These are phyloP conservation scores for Jasminum sambac DNA, from an alignment of 257 asterid genomes.

Conservation along the genomic window DNA sequence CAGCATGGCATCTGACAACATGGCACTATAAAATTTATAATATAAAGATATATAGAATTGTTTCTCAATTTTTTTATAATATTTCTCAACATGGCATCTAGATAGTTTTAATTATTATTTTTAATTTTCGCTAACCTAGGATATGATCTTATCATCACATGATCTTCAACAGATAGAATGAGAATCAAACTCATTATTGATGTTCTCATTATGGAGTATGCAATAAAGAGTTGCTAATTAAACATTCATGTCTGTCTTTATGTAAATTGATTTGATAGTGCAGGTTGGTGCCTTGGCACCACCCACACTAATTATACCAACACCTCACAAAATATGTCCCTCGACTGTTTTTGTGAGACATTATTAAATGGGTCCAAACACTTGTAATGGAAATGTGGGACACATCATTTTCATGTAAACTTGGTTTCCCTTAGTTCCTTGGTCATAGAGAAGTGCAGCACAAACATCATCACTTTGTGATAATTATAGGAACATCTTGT, in stretches of 20 bases:
- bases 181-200: slow-evolving; percentile 25
- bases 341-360: not conserved
- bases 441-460: not conserved
- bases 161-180: slow-evolving; percentile 7
- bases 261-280: slow-evolving; percentile 6
- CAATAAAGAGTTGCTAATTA: slow-evolving; percentile 15
- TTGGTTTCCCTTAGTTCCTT: not conserved
- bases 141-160: slow-evolving; percentile 1
- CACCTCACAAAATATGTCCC: slow-evolving; percentile 8
- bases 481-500: not conserved
- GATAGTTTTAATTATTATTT: no score
- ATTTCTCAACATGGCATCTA: no score
- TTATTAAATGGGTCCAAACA: slow-evolving; percentile 7
- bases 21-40: no score
- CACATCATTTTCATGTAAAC: slow-evolving; percentile 5
- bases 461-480: not conserved
- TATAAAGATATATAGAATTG: no score
- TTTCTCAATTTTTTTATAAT: no score
- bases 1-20: no score
- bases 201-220: slow-evolving; percentile 27
- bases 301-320: slow-evolving; percentile 6
- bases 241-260: slow-evolving; percentile 17
- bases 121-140: no score
- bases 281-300: slow-evolving; percentile 18
- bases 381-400: slow-evolving; percentile 19